These are phyloP conservation scores for Penicillium simplicissimum DNA, from an alignment of 495 filamentous ascomycete species.

Conservation along the genomic window DNA sequence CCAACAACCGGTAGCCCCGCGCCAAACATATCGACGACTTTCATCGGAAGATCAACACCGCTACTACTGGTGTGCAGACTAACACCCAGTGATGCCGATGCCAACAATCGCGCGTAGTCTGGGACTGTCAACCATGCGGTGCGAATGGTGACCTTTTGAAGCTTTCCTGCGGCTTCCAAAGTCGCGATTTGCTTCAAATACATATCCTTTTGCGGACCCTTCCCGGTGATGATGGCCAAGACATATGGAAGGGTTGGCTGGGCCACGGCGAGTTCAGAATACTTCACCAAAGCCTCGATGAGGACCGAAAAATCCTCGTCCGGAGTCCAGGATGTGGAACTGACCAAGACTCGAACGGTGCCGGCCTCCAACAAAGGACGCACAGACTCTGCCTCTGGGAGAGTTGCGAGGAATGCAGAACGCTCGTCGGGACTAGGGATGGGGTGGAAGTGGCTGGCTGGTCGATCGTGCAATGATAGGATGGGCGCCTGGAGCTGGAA, in stretches of 20 bases:
- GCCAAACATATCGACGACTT: slow-evolving; percentile 98
- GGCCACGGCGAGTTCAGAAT: slow-evolving; percentile 55
- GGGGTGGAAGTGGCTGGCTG: slow-evolving; percentile 77
- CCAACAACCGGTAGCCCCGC: slow-evolving; percentile 88
- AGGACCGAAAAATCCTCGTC: slow-evolving; percentile 94
- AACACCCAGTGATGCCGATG: slow-evolving; percentile 84
- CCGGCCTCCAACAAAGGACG: slow-evolving; percentile 57
- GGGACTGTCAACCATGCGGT: slow-evolving; percentile 80
- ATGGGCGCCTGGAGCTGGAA: slow-evolving; percentile 65
- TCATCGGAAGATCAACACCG: slow-evolving; percentile 97
- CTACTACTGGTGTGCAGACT: slow-evolving; percentile 91
- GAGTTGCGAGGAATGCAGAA: slow-evolving; percentile 55
- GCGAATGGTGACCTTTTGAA: slow-evolving; percentile 66
- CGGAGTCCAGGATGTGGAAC: slow-evolving; percentile 93
- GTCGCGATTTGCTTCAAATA: slow-evolving; percentile 66
- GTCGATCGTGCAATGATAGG: slow-evolving; percentile 80
- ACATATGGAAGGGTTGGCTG: slow-evolving; percentile 57
- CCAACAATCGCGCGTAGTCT: slow-evolving; percentile 87
- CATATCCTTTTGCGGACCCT: slow-evolving; percentile 77
- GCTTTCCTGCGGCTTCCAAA: slow-evolving; percentile 57
- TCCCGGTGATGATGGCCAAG: slow-evolving; percentile 89
- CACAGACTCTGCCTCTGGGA: slow-evolving; percentile 59
- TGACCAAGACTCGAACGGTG: slow-evolving; percentile 69
- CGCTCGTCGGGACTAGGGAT: slow-evolving; percentile 52
- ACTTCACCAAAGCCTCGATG: slow-evolving; percentile 77